phyloP scores from a whole-genome alignment of 305 asterid species.

The Nicotiana rustica region DNA sequence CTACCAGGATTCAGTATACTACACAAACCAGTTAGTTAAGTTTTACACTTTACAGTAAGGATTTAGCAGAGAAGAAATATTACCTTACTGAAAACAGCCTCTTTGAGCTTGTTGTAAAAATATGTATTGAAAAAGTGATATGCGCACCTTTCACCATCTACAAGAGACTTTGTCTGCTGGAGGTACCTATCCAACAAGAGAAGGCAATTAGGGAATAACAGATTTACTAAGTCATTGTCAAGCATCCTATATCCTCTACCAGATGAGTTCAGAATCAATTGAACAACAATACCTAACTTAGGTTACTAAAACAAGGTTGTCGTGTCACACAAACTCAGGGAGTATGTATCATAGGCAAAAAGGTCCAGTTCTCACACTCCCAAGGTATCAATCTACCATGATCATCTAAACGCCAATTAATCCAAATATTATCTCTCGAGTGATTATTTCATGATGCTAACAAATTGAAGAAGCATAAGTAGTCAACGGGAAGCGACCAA shows the following conservation, averaged over 20 bases:
- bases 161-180: conserved; percentile 61
- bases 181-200: conserved; percentile 66
- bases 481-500: conserved; percentile 24
- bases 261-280: not conserved
- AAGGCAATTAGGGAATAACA: conserved; percentile 25
- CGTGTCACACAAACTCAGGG: not conserved
- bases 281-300: conserved; percentile 6
- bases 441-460: not conserved
- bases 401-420: not conserved
- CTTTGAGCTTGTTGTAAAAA: conserved; percentile 83
- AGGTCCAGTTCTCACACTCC: conserved; percentile 8
- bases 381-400: conserved; percentile 20
- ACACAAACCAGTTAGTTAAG: conserved; percentile 21
- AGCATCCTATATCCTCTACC: not conserved
- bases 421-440: not conserved
- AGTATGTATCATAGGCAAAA: conserved; percentile 14
- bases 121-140: conserved; percentile 91
- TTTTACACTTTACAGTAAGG: not conserved
- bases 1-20: not conserved
- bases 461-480: conserved; percentile 17
- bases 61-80: conserved; percentile 40
- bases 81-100: conserved; percentile 73
- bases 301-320: not conserved
- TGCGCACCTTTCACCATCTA: conserved; percentile 44
- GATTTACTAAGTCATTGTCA: conserved; percentile 18